A percentile compares a stretch with the other conserved stretches of the same genome.
Evolutionary conservation across 129 eudicot genomes (phyloP).

Genomic region (Escallonia rubra): DNA sequence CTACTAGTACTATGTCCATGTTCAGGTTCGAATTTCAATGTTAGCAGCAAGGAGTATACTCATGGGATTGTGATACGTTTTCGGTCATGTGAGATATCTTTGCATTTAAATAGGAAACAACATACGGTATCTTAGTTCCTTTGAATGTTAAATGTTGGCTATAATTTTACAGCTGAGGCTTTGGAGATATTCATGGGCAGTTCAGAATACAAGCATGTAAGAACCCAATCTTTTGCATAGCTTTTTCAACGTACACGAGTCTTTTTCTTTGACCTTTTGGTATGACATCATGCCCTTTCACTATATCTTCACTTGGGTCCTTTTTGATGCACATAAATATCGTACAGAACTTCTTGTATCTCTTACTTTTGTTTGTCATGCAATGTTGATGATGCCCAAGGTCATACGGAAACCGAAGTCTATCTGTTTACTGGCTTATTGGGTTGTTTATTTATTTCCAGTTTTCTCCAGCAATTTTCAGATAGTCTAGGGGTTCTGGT

Average conservation of each 20-base stretch:
- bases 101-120: no score
- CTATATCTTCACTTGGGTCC: neutral
- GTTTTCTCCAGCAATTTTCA: neutral
- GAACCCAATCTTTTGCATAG: conserved; percentile 10
- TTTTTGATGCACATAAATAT: neutral
- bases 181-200: conserved; percentile 69
- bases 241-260: conserved; percentile 2
- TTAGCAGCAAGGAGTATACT: conserved; percentile 50
- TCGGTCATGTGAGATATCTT: conserved; percentile 70
- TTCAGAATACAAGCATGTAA: conserved; percentile 75
- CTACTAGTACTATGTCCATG: conserved; percentile 4
- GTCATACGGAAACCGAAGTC: neutral
- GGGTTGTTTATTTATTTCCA: neutral
- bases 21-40: conserved; percentile 60
- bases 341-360: neutral
- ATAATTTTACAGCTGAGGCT: conserved; percentile 66
- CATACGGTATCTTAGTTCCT: neutral
- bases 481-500: neutral
- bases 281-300: neutral
- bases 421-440: neutral
- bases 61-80: conserved; percentile 73
- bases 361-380: neutral
- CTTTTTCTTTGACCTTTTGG: neutral
- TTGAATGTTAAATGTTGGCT: conserved; percentile 13
- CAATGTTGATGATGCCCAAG: conserved; percentile 5